Percentiles rank a stretch among this genome's conserved stretches.
These are phyloP conservation scores for Candida palmyrensis DNA, from an alignment of 805 yeast species.

Conservation along the genomic window DNA sequence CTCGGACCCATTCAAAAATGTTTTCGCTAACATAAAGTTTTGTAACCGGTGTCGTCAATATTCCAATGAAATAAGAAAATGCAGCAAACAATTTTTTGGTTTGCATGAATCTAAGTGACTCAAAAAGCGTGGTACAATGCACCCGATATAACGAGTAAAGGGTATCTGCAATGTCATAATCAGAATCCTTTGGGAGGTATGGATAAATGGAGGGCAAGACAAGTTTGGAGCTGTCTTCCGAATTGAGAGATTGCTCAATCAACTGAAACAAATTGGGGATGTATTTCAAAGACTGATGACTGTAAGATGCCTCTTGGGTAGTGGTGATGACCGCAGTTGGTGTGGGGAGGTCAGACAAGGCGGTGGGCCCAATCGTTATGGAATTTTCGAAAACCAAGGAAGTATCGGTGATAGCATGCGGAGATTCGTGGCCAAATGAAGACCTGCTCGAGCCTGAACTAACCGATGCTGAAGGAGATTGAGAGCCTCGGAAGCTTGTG, in stretches of 20 bases:
- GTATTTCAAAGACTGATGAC: slow-evolving; percentile 15
- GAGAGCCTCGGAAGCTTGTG: slow-evolving; percentile 14
- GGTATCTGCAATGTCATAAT: slow-evolving; percentile 56
- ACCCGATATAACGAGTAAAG: slow-evolving; percentile 57
- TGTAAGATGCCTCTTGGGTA: no score
- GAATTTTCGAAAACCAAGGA: slow-evolving; percentile 7
- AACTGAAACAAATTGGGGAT: slow-evolving; percentile 24
- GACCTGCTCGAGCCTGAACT: slow-evolving; percentile 5
- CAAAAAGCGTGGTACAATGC: slow-evolving; percentile 61
- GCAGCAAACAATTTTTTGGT: slow-evolving; percentile 53
- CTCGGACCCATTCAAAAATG: slow-evolving; percentile 56
- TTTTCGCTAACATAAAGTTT: slow-evolving; percentile 48
- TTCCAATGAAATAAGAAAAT: slow-evolving; percentile 45
- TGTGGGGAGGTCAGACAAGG: neutral
- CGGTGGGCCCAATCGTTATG: neutral
- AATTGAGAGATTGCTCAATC: slow-evolving; percentile 12
- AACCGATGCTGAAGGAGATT: slow-evolving; percentile 2
- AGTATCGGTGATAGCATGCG: slow-evolving; percentile 5
- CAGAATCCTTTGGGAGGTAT: slow-evolving; percentile 41
- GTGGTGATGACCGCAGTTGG: neutral
- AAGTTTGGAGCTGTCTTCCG: slow-evolving; percentile 12
- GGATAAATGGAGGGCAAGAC: slow-evolving; percentile 36
- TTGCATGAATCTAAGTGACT: slow-evolving; percentile 63
- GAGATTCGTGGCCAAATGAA: slow-evolving; percentile 7
- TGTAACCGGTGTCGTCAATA: slow-evolving; percentile 59